These are phyloP conservation scores for Tricholomella constricta DNA, from an alignment of 768 basidiomycete species.

Conservation along the genomic window DNA sequence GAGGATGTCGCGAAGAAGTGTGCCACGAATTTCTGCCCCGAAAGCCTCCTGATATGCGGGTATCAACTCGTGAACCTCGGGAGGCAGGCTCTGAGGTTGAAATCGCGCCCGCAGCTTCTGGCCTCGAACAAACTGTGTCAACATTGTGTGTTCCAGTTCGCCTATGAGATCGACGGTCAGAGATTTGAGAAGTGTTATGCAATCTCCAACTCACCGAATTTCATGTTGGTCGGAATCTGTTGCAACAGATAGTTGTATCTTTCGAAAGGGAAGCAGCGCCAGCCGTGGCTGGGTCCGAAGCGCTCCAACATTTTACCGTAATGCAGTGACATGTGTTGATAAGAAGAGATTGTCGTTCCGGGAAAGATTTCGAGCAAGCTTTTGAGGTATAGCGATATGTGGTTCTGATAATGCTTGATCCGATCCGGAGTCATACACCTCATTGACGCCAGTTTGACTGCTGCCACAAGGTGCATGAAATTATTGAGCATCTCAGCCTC, in stretches of 20 bases:
- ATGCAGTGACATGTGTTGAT: constrained; percentile 45
- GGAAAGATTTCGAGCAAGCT: constrained; percentile 32
- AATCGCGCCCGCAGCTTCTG: constrained; percentile 24
- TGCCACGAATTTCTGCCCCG: constrained; percentile 15
- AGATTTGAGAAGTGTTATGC: too few species aligned
- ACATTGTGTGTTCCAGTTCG: constrained; percentile 30
- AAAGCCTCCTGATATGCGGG: constrained; percentile 7
- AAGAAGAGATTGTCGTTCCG: constrained; percentile 26
- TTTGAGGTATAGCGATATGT: constrained; percentile 34
- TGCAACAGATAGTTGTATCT: constrained; percentile 35
- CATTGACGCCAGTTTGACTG: constrained; percentile 32
- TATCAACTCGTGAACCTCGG: neutral
- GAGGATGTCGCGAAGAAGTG: constrained; percentile 11
- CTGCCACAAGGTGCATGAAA: constrained; percentile 37
- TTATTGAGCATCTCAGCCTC: constrained; percentile 29
- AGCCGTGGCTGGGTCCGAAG: constrained; percentile 39
- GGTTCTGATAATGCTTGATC: constrained; percentile 26
- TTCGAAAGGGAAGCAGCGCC: constrained; percentile 39
- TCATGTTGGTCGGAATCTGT: constrained; percentile 28
- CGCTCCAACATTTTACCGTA: constrained; percentile 27
- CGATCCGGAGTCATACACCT: constrained; percentile 17
- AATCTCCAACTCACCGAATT: constrained; percentile 9
- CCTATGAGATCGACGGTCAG: constrained; percentile 35
- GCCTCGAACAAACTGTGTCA: constrained; percentile 21
- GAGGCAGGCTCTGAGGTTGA: neutral